A percentile compares a stretch with the other conserved stretches of the same genome.
phyloP scores from a whole-genome alignment of 2,329 filamentous ascomycete species.

The Penicillium sp. region DNA sequence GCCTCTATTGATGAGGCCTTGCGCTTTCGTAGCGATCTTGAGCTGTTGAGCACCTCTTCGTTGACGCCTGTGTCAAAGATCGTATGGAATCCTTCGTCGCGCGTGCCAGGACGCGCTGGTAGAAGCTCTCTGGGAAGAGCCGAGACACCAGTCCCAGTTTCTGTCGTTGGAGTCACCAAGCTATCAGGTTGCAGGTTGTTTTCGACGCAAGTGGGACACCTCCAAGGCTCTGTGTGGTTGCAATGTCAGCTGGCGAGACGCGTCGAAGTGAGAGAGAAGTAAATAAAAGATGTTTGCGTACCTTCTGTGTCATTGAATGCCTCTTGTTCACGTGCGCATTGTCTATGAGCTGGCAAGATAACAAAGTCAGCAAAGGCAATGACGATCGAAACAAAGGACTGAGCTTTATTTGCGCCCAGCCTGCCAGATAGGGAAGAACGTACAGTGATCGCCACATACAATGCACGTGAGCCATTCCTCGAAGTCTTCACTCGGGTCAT shows the following conservation, averaged over 20 bases:
- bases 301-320: constrained; percentile 61
- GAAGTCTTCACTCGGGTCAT: constrained; percentile 76
- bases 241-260: constrained; percentile 30
- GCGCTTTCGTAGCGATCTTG: constrained; percentile 74
- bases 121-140: constrained; percentile 69
- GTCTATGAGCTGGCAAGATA: constrained; percentile 71
- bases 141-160: constrained; percentile 58
- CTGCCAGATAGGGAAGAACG: constrained; percentile 41
- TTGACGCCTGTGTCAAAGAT: constrained; percentile 70
- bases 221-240: constrained; percentile 59
- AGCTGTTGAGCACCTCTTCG: constrained; percentile 70
- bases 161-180: constrained; percentile 22
- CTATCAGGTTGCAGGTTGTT: constrained; percentile 37
- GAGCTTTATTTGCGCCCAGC: constrained; percentile 23
- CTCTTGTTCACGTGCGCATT: constrained; percentile 74
- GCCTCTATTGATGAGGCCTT: constrained; percentile 69
- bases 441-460: constrained; percentile 78
- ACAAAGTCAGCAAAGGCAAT: constrained; percentile 41
- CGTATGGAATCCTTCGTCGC: constrained; percentile 68
- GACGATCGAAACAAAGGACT: constrained; percentile 27
- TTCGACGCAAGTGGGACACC: constrained; percentile 56
- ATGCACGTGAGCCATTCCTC: constrained; percentile 73
- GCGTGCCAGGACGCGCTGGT: constrained; percentile 61
- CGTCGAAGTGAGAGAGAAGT: not conserved
- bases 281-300: constrained; percentile 37